Base-by-base conservation (phyloP, 148 eudicot genomes). In the Persicaria tinctoria region DNA sequence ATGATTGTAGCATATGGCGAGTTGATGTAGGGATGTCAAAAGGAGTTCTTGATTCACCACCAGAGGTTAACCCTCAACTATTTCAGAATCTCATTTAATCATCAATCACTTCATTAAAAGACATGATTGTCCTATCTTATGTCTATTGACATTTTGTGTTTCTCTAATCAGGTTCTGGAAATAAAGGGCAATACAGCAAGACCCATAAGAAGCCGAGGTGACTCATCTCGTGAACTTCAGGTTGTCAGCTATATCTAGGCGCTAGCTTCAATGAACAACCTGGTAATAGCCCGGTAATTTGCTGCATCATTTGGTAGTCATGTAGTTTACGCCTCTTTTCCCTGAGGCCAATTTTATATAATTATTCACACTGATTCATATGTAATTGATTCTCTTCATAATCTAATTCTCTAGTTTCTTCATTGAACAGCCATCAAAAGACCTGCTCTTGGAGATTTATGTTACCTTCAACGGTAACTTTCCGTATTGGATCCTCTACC, bases 11-110 rank as follows among this genome's bases (percentile, higher is more conserved):
- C 81, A 90, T 95, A 78, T 95, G 98, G 98, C 89, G 98, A 20
- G 79, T 95, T 80, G 98, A 95, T 75, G 98, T 95, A 75, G 98
- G 98, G 62, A 95, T 95, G 98, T 95, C 98, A 57, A 87, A 96
- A 46, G 98, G 98, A 76, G 98, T 95, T 79, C 92, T 92, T 82
- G 81, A 89, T 84, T 90, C 98, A 73, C 87, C 80, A 77, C 98
- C 98, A 50, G 97, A 95, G 93, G 98, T 93, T 12, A 88, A 13
- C 12, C 44, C 70, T 12, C 14, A 8, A 66, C 70, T 20, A 38
- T 66, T 66, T 13, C 5, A 8, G 54, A 4, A 51, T 60, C 32
- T 16, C 2, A n/a, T 18, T 57, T 8, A 45, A 9, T 32, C 63
- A 47, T 54, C 10, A 41, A 18, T 44, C 14, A 18, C 1, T 18